Base-by-base conservation (phyloP, 2,329 filamentous ascomycete species). In the Exophiala oligosperma region DNA sequence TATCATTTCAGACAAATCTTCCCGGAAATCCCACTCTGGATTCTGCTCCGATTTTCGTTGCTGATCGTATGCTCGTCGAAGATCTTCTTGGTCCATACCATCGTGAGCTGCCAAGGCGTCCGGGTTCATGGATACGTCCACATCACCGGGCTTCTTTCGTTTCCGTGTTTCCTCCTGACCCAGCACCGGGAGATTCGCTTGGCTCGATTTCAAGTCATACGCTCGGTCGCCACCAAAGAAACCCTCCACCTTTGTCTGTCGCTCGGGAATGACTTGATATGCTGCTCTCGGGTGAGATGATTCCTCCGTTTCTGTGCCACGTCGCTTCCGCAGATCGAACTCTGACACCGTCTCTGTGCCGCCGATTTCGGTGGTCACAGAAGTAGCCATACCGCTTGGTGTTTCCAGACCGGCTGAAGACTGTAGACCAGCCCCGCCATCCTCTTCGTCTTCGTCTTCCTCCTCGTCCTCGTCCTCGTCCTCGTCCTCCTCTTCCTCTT, bases 171-270 rank as follows among this genome's bases (percentile, higher is more conserved):
- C 85, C 58, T 92, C 89, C 24, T 95, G 91, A 9, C 92, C 94
- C 3, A 99, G 83, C 2, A 95, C 83, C 0, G 90, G 89, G 60
- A 90, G 74, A 59, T 80, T 77, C 23, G 79, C 76, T 60, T 82
- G 78, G 32, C 78, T 79, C 63, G 78, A 85, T 61, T 81, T 88
- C 62, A 99, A 82, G 74, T 99, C 92, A 75, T 99, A 99, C 14
- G 89, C 89, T 70, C 91, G 89, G 71, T 97, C 93, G 67, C 91
- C 92, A 66, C 94, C 94, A 72, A 99, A 97, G 84, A 99, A 97
- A 47, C 94, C 94, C 67, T 92, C 89, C 4, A 91, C 86, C 52
- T 88, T 86, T 23, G 92, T 88, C 70, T 93, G 88, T 57, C 90
- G 89, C 76, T 99, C 93, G 9, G 91, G 91, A 23, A 99, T 83